Percentiles rank a stretch among this genome's conserved stretches.
Evolutionary conservation across 75 land plant genomes (phyloP).

Genomic region (Gnetum montanum): DNA sequence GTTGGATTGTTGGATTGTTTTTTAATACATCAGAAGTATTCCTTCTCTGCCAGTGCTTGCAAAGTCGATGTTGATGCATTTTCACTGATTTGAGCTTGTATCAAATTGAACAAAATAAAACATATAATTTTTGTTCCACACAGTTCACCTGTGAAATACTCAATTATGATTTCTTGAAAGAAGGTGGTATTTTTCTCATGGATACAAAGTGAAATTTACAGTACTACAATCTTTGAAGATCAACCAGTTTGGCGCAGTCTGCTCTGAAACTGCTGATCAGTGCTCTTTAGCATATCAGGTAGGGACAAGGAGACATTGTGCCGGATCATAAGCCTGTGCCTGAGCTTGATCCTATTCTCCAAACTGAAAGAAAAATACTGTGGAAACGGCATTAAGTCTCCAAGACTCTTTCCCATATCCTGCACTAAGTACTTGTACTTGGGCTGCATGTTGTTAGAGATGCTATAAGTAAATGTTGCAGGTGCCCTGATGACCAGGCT

Average conservation of each 20-base stretch:
- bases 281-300: conserved; percentile 47
- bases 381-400: conserved; percentile 74
- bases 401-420: conserved; percentile 49
- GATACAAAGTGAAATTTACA: too few relatives aligned
- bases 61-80: too few relatives aligned
- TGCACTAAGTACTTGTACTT: conserved; percentile 47
- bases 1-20: too few relatives aligned
- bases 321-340: conserved; percentile 40
- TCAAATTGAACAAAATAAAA: too few relatives aligned
- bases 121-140: too few relatives aligned
- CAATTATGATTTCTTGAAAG: too few relatives aligned
- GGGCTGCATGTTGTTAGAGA: conserved; percentile 64
- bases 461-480: conserved; percentile 54
- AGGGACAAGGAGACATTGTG: conserved; percentile 43
- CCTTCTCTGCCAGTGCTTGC: too few relatives aligned
- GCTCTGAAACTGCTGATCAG: conserved; percentile 27
- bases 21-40: too few relatives aligned
- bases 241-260: too few relatives aligned
- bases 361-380: conserved; percentile 86
- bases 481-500: conserved; percentile 61
- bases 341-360: conserved; percentile 77
- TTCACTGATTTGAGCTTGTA: too few relatives aligned
- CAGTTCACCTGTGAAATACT: too few relatives aligned
- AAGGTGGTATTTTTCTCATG: too few relatives aligned
- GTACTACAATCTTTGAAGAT: conserved; percentile 22